A percentile compares a stretch with the other conserved stretches of the same genome.
Evolutionary conservation across 2,329 filamentous ascomycete genomes (phyloP).

Genomic region (Colletotrichum magnum): DNA sequence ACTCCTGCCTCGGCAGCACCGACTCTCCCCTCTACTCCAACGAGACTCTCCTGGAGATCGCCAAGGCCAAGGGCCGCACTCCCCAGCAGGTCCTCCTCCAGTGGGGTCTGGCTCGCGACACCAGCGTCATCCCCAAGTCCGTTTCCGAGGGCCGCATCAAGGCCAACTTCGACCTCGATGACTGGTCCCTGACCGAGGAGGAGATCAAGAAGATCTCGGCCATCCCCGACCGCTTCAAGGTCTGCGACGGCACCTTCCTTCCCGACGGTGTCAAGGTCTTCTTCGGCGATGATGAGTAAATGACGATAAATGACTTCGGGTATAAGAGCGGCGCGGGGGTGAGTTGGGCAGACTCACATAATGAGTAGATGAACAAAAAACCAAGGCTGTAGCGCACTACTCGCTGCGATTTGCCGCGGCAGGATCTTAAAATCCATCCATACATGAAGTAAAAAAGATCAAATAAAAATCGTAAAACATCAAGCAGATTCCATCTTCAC

Average conservation of each 20-base stretch:
- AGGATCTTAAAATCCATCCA: constrained; percentile 24
- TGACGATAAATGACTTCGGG: background rate
- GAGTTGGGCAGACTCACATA: constrained; percentile 25
- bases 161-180: constrained; percentile 81
- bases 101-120: constrained; percentile 87
- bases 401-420: constrained; percentile 12
- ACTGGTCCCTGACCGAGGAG: constrained; percentile 79
- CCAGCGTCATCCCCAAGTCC: constrained; percentile 88
- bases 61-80: constrained; percentile 76
- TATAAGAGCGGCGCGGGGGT: constrained; percentile 1
- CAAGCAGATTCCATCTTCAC: constrained; percentile 44
- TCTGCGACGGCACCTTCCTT: constrained; percentile 81
- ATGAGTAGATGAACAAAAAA: constrained; percentile 30
- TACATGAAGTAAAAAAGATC: constrained; percentile 32
- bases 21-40: constrained; percentile 80
- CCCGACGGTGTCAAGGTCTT: constrained; percentile 78
- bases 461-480: constrained; percentile 15
- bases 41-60: constrained; percentile 72
- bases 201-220: constrained; percentile 79
- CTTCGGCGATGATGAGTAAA: constrained; percentile 85
- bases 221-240: constrained; percentile 84
- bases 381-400: constrained; percentile 21
- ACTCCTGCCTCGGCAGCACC: constrained; percentile 81
- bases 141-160: constrained; percentile 81
- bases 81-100: constrained; percentile 82